These are phyloP conservation scores for Sungouiozyma ichnusensis DNA, from an alignment of 805 yeast species.

Conservation along the genomic window DNA sequence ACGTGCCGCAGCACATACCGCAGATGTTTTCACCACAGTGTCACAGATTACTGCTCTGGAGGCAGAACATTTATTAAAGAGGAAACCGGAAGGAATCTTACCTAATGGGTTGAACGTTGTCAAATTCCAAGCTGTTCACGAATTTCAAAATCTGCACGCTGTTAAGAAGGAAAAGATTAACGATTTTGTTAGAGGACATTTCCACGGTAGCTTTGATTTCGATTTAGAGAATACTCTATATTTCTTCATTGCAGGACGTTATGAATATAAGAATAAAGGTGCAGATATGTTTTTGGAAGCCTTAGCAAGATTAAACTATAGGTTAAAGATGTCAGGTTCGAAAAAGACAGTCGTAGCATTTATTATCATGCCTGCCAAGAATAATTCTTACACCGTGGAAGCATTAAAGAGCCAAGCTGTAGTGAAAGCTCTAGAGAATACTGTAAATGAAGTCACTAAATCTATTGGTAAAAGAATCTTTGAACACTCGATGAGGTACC, in stretches of 20 bases:
- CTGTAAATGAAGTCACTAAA: slow-evolving; percentile 79
- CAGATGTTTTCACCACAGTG: slow-evolving; percentile 95
- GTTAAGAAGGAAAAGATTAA: slow-evolving; percentile 81
- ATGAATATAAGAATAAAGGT: slow-evolving; percentile 94
- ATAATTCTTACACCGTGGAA: slow-evolving; percentile 90
- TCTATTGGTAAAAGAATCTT: slow-evolving; percentile 79
- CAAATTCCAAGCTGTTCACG: slow-evolving; percentile 95
- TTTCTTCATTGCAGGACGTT: slow-evolving; percentile 94
- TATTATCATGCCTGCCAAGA: slow-evolving; percentile 95
- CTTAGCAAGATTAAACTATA: slow-evolving; percentile 82
- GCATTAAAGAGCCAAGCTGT: slow-evolving; percentile 95
- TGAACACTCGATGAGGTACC: slow-evolving; percentile 76
- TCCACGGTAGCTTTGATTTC: slow-evolving; percentile 93
- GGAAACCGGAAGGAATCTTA: slow-evolving; percentile 96
- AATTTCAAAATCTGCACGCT: slow-evolving; percentile 94
- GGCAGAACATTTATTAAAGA: slow-evolving; percentile 80
- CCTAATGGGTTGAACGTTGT: slow-evolving; percentile 95
- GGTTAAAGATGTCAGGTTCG: slow-evolving; percentile 69
- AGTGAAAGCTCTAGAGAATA: slow-evolving; percentile 76
- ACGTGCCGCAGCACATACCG: slow-evolving; percentile 89
- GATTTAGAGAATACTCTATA: slow-evolving; percentile 88
- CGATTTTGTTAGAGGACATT: slow-evolving; percentile 93
- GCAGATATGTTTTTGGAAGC: slow-evolving; percentile 91
- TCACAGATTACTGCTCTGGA: slow-evolving; percentile 97
- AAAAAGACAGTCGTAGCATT: slow-evolving; percentile 93